Conservation (phyloP, 164 flowering plant genomes). For the Platanus orientalis region DNA sequence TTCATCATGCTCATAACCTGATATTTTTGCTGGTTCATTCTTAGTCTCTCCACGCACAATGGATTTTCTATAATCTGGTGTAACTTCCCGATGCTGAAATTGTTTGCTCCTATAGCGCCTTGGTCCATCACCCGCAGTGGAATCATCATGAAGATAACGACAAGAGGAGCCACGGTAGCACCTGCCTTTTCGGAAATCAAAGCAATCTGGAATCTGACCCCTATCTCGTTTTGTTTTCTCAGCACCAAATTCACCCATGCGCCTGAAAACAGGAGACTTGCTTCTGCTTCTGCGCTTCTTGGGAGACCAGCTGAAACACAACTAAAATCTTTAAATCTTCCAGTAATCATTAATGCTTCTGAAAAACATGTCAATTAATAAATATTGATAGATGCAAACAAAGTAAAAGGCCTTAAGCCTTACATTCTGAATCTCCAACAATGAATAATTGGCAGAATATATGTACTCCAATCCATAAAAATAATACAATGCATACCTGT, state of each 20-base stretch:
- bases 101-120: constrained; percentile 31
- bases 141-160: constrained; percentile 54
- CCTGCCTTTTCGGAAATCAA: constrained; percentile 65
- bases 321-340: constrained; percentile 4
- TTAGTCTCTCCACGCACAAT: constrained; percentile 18
- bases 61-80: constrained; percentile 21
- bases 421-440: neutral
- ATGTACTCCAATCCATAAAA: neutral
- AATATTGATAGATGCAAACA: neutral
- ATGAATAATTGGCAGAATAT: neutral
- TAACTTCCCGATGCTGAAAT: constrained; percentile 30
- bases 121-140: constrained; percentile 31
- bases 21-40: constrained; percentile 4
- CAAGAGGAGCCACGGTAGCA: constrained; percentile 84
- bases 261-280: constrained; percentile 54
- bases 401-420: no score
- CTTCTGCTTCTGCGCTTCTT: constrained; percentile 63
- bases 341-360: neutral
- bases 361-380: neutral
- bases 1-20: constrained; percentile 25
- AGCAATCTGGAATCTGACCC: constrained; percentile 42
- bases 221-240: constrained; percentile 43
- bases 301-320: constrained; percentile 70
- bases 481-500: constrained; percentile 48
- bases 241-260: constrained; percentile 22